Base-by-base conservation (phyloP, 495 filamentous ascomycete genomes). In the Penicillium argentinense region DNA sequence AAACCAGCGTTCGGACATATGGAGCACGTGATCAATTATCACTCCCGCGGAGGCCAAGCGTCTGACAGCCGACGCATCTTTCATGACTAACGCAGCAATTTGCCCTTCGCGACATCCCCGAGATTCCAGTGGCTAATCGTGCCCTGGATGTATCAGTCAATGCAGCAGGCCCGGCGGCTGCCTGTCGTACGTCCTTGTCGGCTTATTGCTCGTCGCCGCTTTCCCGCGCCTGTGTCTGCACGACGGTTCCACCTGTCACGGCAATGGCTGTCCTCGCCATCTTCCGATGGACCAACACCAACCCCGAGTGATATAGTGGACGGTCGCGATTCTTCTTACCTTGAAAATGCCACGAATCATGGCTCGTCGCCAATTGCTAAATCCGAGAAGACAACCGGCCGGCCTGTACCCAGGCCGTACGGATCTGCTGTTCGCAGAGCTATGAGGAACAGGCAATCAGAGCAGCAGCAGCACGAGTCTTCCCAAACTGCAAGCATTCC, bases 71-170 rank as follows among this genome's bases (percentile, higher is more conserved):
- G 22, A 24, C 25, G 37, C 36, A 39, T 30, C 37, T 42, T 39
- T 54, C 36, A 38, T 45, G 29, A 22, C 39, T 54, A 53, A 57
- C 57, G 57, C 45, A 36, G 36, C 49, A 50, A 26, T 29, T 27
- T 29, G 40, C 41, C 58, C 8, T 38, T 45, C 43, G 54, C 43
- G 52, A 52, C 51, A 19, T 37, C 19, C 23, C 45, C 48, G 34
- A 40, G n/a, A 43, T 49, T 62, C 60, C 47, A 58, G 63, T 52
- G 68, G 63, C 62, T 42, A 36, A 13, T 22, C 19, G 40, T 54
- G 60, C 60, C 62, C 56, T 60, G 68, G 62, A 72, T 73, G 70
- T 70, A 64, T 63, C 44, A 49, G 56, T 64, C 70, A 71, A 72
- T 73, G 65, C 68, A 58, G 34, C 59, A 60, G 54, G 57, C 43